Conservation (phyloP, 768 basidiomycete genomes). For the Hortiboletus flavorubellus region DNA sequence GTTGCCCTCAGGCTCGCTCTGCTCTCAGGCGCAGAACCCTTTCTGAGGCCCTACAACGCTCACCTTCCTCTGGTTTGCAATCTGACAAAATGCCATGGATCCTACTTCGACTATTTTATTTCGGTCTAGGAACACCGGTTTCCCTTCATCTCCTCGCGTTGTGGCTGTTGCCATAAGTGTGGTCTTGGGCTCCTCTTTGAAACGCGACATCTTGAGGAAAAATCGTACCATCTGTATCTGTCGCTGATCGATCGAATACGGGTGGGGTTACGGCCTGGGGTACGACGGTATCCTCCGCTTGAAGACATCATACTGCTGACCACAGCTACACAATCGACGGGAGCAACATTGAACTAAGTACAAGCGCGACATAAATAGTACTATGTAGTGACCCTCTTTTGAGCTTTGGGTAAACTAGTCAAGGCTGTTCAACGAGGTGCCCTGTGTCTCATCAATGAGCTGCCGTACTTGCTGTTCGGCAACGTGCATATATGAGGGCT, state of each 20-base stretch:
- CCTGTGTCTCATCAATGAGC: constrained; percentile 12
- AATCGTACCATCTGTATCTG: neutral
- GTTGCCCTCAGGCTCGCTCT: constrained; percentile 12
- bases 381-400: neutral
- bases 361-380: neutral
- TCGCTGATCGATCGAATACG: too few species aligned
- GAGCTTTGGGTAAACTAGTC: constrained; percentile 18
- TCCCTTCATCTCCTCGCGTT: neutral
- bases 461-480: constrained; percentile 7
- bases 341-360: too few species aligned
- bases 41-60: constrained; percentile 24
- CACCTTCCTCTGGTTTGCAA: constrained; percentile 36
- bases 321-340: neutral
- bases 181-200: neutral
- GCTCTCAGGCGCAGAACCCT: constrained; percentile 13
- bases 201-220: neutral
- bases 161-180: neutral
- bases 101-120: constrained; percentile 30
- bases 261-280: too few species aligned
- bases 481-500: neutral
- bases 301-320: neutral
- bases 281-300: too few species aligned
- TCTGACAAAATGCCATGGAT: constrained; percentile 33
- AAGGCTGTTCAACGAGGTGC: constrained; percentile 24
- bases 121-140: constrained; percentile 1